Evolutionary conservation across 148 eudicot species (phyloP), one percentile per base, ranked within the genome.

Genomic region (Dysphania ambrosioides): DNA sequence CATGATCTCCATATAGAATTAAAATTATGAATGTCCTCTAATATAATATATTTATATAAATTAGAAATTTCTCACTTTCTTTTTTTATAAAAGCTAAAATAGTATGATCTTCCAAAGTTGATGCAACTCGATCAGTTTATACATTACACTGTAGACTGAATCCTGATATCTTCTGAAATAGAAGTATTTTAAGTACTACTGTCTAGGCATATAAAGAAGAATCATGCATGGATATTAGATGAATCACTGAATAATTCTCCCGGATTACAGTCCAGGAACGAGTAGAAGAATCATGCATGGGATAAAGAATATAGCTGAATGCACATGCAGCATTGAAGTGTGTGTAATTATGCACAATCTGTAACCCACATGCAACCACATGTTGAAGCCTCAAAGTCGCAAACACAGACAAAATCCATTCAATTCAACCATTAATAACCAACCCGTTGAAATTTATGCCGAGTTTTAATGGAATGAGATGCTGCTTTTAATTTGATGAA

Each of bases 321-420:
- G 70, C 70, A 66, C 51, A 66, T 66, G 70, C 21, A 47, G 51
- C 49, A 66, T 66, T 24, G 49, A 66, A 36, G 70, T 66, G 23
- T 49, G 70, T 66, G 38, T 8, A 7, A 47, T 12, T 36, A n/a
- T 10, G 49, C 70, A 11, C 23, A 21, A 35, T 66, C 70, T 36
- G 51, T 36, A 66, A n/a, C n/a, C 51, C 70, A 66, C 70, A 66
- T 66, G 70, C 16, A 3, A n/a, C 30, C 70, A 66, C 51, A 66
- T 66, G 70, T 66, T 38, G 29, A 9, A 66, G 70, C 70, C n/a
- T n/a, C n/a, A n/a, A n/a, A n/a, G n/a, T n/a, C 51, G 26, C 70
- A 24, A 21, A 66, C 70, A 8, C 27, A 36, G 47, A 23, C 47
- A 36, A 36, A 38, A n/a, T 1, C 18, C 70, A 38, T 66, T 66